Percentiles rank a stretch among this genome's conserved stretches.
Conservation (phyloP, 495 filamentous ascomycete genomes). For the Amphirosellinia nigrospora region DNA sequence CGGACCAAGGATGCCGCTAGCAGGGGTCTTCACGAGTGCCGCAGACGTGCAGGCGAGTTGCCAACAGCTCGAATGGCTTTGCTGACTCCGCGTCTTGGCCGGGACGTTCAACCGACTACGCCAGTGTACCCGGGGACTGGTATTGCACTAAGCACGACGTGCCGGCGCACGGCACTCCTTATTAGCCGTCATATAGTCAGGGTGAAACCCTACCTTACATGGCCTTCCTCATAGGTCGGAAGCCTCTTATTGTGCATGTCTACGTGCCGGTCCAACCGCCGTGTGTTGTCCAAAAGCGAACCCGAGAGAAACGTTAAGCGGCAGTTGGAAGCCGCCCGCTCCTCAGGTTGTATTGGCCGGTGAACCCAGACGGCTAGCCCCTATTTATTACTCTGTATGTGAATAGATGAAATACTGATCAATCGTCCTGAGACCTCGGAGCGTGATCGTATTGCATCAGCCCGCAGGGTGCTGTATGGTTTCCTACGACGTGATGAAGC, state of each 20-base stretch:
- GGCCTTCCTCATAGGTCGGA: constrained; percentile 21
- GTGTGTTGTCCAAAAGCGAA: constrained; percentile 21
- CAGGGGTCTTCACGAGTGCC: constrained; percentile 27
- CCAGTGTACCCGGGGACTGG: constrained; percentile 28
- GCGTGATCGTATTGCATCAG: constrained; percentile 4
- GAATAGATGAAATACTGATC: not conserved
- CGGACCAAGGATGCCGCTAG: constrained; percentile 24
- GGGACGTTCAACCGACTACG: constrained; percentile 20
- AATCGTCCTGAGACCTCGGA: not conserved
- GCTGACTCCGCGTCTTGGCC: constrained; percentile 30
- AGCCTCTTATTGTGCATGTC: constrained; percentile 12
- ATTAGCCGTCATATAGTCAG: constrained; percentile 29
- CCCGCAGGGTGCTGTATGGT: constrained; percentile 10
- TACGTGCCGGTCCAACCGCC: constrained; percentile 25
- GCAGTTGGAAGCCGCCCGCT: constrained; percentile 23
- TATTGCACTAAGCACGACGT: constrained; percentile 32
- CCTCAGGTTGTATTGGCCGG: constrained; percentile 20
- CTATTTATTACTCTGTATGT: constrained; percentile 6
- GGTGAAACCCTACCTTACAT: constrained; percentile 25
- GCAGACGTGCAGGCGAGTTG: constrained; percentile 16
- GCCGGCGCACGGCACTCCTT: constrained; percentile 29
- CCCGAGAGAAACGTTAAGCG: constrained; percentile 26
- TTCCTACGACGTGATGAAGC: constrained; percentile 17
- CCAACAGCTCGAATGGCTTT: constrained; percentile 16
- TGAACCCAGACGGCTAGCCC: constrained; percentile 18